Base-by-base conservation (phyloP, 2,329 filamentous ascomycete species). In the Beauveria bassiana region DNA sequence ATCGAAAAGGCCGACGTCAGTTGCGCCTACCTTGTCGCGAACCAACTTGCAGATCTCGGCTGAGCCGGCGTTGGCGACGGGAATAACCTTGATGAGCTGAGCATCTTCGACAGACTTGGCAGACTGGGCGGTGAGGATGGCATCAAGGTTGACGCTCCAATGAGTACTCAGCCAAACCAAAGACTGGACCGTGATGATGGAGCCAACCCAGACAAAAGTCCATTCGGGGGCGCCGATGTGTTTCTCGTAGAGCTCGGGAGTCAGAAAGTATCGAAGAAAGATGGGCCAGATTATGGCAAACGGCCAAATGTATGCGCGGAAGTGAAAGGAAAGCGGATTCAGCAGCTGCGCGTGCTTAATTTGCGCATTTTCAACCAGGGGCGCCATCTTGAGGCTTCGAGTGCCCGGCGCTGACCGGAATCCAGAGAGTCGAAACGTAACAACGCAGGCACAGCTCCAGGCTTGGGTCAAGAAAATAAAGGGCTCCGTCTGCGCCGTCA, bases 221-320 rank as follows among this genome's bases (percentile, higher is more conserved):
- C 95, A 99, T 81, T 99, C 95, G 68, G 89, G 87, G n/a, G 89
- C 93, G 69, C 89, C 86, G 66, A 99, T 96, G 78, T 98, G 87
- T 72, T 87, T 88, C 67, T 96, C 89, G 75, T 99, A 99, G 67
- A 90, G 86, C 59, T 91, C 88, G 64, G 86, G 81, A 24, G 86
- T 89, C 59, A 96, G 85, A 74, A 96, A 98, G 75, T 93, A 86
- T 73, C 90, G 86, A 66, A 96, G 84, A 76, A 98, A 98, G 69
- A 89, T 78, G 58, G 96, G 95, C 93, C 96, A 99, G 70, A 93
- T 80, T 67, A 97, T 86, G 63, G 88, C 79, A 71, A 97, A 99
- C 0, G 95, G 95, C 91, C 91, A 96, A 68, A 96, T 77, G 73
- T 99, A 99, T 68, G 90, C 79, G 75, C 96, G 93, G 64, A 96